Evolutionary conservation across 2,329 filamentous ascomycete genomes (phyloP), one percentile per base, ranked within the genome.

Genomic region (Ophiostoma sp.): DNA sequence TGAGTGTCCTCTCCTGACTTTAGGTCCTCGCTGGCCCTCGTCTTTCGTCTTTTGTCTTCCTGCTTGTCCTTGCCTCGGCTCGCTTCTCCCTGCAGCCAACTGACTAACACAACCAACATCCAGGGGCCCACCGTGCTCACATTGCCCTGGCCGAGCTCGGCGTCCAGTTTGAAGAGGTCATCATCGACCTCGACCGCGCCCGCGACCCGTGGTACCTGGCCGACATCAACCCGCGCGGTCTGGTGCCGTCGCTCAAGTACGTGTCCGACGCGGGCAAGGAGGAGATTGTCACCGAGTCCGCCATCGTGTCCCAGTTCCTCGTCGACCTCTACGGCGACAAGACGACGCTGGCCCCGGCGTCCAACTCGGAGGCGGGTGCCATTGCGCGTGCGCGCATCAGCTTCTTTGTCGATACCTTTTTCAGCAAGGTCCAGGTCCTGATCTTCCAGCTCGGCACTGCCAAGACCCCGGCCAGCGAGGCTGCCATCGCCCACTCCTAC

Each of bases 221-320:
- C 10, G 82, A 89, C 68, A 81, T 95, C 77, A 94, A 94, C 81
- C 91, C 91, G 74, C 87, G 91, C 70, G 92, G 92, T 17, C 86
- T 93, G 3, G 91, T 95, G 4, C 92, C 92, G 0, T 81, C 87
- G 0, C 80, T 95, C 70, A 84, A 85, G 33, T 90, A 90, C 81
- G 83, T 39, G 1, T 39, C 62, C 20, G 62, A 65, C 20, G n/a
- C 15, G 2, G 62, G 62, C 62, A 39, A 87, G 73, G 84, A 83
- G 72, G 83, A 90, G 73, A 89, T 91, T 77, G 83, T 95, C 76
- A 87, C 86, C 69, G 92, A 95, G 78, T 92, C 90, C 2, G 87
- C 81, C 73, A 86, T 94, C 72, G 87, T 94, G n/a, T 79, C 88
- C 1, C 86, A 90, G 74, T 94, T 92, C 80, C 78, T 88, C 3